These are phyloP conservation scores for Auricularia cornea DNA, from an alignment of 768 basidiomycete species.

Conservation along the genomic window DNA sequence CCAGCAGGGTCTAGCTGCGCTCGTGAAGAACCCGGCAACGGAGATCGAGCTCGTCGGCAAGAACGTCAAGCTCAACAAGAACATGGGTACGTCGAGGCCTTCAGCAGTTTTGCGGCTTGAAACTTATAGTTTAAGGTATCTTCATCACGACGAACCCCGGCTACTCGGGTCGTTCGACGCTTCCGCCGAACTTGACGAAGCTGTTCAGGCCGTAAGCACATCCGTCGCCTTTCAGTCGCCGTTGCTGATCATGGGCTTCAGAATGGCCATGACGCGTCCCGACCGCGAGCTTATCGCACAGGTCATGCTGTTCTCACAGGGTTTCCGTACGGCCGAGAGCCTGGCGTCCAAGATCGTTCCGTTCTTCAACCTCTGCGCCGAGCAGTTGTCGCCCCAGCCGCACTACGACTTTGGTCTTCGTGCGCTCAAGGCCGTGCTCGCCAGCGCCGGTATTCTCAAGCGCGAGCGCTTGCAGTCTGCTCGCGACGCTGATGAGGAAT, in stretches of 20 bases:
- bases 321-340: constrained; percentile 94
- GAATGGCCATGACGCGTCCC: constrained; percentile 98
- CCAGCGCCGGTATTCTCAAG: constrained; percentile 96
- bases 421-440: constrained; percentile 91
- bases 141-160: constrained; percentile 99
- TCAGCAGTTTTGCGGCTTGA: neutral
- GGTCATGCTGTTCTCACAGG: constrained; percentile 99
- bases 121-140: constrained; percentile 48
- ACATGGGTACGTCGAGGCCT: constrained; percentile 60
- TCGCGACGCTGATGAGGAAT: constrained; percentile 32
- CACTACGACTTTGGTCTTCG: constrained; percentile 99
- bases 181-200: constrained; percentile 84
- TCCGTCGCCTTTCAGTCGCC: neutral
- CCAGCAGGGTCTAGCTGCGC: constrained; percentile 83
- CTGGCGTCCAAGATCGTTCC: constrained; percentile 98
- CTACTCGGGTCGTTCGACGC: constrained; percentile 91
- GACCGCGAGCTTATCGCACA: constrained; percentile 98
- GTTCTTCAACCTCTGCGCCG: constrained; percentile 97
- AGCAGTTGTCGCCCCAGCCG: constrained; percentile 92
- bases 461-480: constrained; percentile 66
- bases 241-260: constrained; percentile 24
- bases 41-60: constrained; percentile 97
- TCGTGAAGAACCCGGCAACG: constrained; percentile 73
- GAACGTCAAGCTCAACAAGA: constrained; percentile 83
- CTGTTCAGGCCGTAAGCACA: constrained; percentile 78